Base-by-base conservation (phyloP, 164 flowering plant genomes). In the Cinnamomum micranthum region DNA sequence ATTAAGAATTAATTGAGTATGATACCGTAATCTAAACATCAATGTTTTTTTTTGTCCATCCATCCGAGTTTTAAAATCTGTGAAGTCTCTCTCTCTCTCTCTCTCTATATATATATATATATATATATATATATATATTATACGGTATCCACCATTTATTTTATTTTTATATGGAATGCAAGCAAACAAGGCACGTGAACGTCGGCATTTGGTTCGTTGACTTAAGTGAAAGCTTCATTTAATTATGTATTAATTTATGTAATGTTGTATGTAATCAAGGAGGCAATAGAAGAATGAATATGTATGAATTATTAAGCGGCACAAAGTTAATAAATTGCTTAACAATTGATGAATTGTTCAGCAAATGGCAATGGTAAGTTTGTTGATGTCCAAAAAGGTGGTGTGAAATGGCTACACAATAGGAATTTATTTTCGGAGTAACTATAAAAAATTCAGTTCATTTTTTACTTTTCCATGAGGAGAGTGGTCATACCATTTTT, bases 121-220 rank as follows among this genome's bases (percentile, higher is more conserved):
- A n/a, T n/a, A n/a, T n/a, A n/a, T n/a, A n/a, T n/a, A n/a, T n/a
- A n/a, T n/a, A n/a, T n/a, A n/a, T n/a, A n/a, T n/a, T n/a, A n/a
- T n/a, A 15, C 47, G 15, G 31, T 13, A 13, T 31, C 47, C 69
- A 67, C n/a, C 69, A 11, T 67, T 67, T 28, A 4, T 66, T 12
- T 25, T 27, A 66, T 28, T 31, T 24, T 33, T 33, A 27, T 31
- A 10, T 5, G 28, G 17, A 33, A 50, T 23, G 76, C 25, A 74
- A 66, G 77, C 73, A 25, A 27, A 58, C 60, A 59, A 35, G 68
- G 68, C 77, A 62, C 69, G 50, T 70, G 77, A 74, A 52, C 52
- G 70, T 74, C 52, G 71, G 76, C 69, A 41, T 24, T 41, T 17
- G 63, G 11, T 68, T 68, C 22, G 52, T 62, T 72, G 74, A 72